Base-by-base conservation (phyloP, 2,329 filamentous ascomycete genomes). In the Colletotrichum falcatum region DNA sequence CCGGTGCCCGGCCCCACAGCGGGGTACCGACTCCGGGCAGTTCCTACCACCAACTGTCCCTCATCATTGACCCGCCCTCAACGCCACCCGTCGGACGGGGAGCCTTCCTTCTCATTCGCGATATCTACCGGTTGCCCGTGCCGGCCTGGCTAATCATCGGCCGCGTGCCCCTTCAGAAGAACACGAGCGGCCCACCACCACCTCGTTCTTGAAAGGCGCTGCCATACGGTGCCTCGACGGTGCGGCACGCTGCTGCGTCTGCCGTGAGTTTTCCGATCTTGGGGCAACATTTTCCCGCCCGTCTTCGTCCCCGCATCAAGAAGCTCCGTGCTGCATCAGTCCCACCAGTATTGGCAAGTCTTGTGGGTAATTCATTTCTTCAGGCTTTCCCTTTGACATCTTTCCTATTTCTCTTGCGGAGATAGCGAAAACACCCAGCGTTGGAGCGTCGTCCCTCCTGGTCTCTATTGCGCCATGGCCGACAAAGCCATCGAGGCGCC, bases 1-100 rank as follows among this genome's bases (percentile, higher is more conserved):
- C 51, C 62, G 62, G 26, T 26, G 5, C 23, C 20, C 60, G 60
- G 60, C 60, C 60, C 60, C 48, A 44, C 26, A 62, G 39, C 39
- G 51, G 59, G 44, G 39, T 48, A 35, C 51, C 23, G 28, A 20
- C 42, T 48, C 54, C 62, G 51, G 62, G 5, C 30, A 53, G 35
- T 56, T n/a, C n/a, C 53, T 14, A 35, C 30, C 28, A 37, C n/a
- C 53, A 26, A 23, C 44, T 61, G 20, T 56, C n/a, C 53, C n/a
- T 37, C 33, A 37, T 61, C 9, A 33, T 35, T 33, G 26, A 61
- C 30, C 59, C 44, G 35, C 58, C 16, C 48, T 48, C 18, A 60
- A 42, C 49, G 26, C 56, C 26, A 44, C 16, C 56, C 28, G 39
- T 28, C 56, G 42, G 26, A 35, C 49, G 56, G 42, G 42, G 37